Evolutionary conservation across 306 rosid species (phyloP).

Genomic region (Hylodesmum podocarpum): DNA sequence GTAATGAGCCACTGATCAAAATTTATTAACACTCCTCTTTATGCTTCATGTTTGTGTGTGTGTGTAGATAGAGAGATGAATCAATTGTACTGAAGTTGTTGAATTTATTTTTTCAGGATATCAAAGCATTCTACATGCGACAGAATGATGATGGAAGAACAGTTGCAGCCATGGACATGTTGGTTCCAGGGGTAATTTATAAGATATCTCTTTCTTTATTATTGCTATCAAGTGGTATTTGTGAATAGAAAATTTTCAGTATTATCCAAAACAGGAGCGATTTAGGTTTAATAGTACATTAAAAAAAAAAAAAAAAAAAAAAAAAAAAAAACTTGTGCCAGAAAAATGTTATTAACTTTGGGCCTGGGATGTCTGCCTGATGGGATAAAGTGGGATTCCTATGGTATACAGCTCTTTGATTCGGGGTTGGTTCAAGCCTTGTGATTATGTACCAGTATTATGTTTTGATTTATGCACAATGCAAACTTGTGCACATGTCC

Average conservation of each 20-base stretch:
- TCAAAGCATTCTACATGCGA: conserved; percentile 97
- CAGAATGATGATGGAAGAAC: conserved; percentile 92
- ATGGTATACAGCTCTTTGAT: background rate
- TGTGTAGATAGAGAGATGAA: background rate
- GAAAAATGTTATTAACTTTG: background rate
- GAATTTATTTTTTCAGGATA: conserved; percentile 59
- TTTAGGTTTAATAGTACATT: conserved; percentile 3
- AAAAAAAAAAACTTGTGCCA: background rate
- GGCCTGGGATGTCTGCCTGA: background rate
- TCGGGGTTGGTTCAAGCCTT: background rate
- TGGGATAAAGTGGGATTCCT: background rate
- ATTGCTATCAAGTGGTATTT: conserved; percentile 3
- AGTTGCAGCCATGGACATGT: conserved; percentile 97
- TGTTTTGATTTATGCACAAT: background rate
- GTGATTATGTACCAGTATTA: background rate
- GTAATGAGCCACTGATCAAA: background rate
- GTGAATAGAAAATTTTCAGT: conserved; percentile 13
- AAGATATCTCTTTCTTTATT: background rate
- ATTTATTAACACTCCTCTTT: background rate
- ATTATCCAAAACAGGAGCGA: conserved; percentile 4
- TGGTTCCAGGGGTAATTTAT: conserved; percentile 84
- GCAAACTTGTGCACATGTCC: background rate
- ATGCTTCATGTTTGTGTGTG: background rate
- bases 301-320: too few species aligned
- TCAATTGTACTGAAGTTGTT: conserved; percentile 26